Percentiles rank a stretch among this genome's conserved stretches.
Evolutionary conservation across 257 asterid genomes (phyloP).

Genomic region (Ophiorrhiza pumila): DNA sequence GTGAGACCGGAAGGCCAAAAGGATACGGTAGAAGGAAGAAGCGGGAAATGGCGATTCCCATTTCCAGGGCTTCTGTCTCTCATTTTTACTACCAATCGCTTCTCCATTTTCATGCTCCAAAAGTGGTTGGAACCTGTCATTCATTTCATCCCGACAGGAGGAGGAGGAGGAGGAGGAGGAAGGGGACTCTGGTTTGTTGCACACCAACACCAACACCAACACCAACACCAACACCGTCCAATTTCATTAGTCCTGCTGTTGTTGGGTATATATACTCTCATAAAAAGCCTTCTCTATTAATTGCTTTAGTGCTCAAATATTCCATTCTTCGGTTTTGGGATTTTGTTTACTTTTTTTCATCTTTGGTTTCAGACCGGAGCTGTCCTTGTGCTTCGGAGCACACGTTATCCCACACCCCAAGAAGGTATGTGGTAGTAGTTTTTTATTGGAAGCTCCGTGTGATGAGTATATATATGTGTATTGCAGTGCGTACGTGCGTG

Average conservation of each 20-base stretch:
- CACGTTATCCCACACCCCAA: constrained; percentile 82
- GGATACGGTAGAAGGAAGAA: too few relatives aligned
- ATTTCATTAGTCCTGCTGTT: constrained; percentile 3
- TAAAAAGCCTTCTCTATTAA: background rate
- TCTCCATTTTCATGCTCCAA: constrained; percentile 14
- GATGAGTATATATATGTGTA: background rate
- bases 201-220: too few relatives aligned
- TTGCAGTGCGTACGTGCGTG: too few relatives aligned
- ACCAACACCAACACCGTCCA: constrained; percentile 28
- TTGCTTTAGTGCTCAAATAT: background rate
- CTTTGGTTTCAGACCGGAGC: constrained; percentile 42
- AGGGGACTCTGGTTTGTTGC: constrained; percentile 22
- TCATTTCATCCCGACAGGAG: background rate
- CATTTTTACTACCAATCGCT: background rate
- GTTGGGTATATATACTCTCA: constrained; percentile 32
- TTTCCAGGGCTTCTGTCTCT: constrained; percentile 30
- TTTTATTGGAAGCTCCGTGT: background rate
- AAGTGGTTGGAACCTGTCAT: background rate
- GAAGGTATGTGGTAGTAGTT: constrained; percentile 36
- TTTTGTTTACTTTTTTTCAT: background rate
- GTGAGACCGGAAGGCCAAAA: too few relatives aligned
- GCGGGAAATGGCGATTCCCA: constrained; percentile 51
- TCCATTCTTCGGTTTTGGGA: background rate
- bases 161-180: constrained; percentile 18
- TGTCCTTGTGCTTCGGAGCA: constrained; percentile 60